Evolutionary conservation across 1,139 yeast genomes (phyloP), one percentile per base, ranked within the genome.

Genomic region (Suhomyces yuchorum): DNA sequence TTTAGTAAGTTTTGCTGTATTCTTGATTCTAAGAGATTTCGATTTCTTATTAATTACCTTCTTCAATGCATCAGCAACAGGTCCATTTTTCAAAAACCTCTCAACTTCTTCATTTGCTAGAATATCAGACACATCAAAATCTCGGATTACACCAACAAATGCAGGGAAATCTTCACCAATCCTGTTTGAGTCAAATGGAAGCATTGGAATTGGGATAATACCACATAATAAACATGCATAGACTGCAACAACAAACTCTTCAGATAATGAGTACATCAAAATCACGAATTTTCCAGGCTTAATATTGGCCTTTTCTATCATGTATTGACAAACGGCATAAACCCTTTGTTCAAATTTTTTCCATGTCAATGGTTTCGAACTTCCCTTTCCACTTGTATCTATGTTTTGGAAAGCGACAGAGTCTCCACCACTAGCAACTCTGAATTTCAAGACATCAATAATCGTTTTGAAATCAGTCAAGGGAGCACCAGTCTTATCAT

Each of bases 161-260:
- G 88, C 86, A 1, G 84, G 82, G 20, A 85, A 75, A 61, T 93
- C 97, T 59, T 89, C 97, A 1, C 81, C 84, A 9, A 85, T 72
- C 49, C 93, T 71, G 44, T 78, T 79, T 9, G 84, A 77, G 56
- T 87, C 92, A 45, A 91, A 71, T 0, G 96, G 91, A 5, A 87
- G 75, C 65, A 93, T 67, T 0, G 98, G 97, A 14, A 93, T 81
- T 0, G 93, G 86, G 7, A 87, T 77, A 3, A 91, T 73, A 1
- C 97, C 97, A 52, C 92, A 79, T 52, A 86, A 68, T 62, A 93
- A 78, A 63, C 98, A 93, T 0, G 99, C 97, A 64, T 84, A 84
- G 0, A 91, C 75, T 1, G 96, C 90, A 38, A 89, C 82, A 7
- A 87, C 82, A 62, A 82, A 93, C 53, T 93, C 98, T 51, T 92